Evolutionary conservation across 2,329 filamentous ascomycete genomes (phyloP), one percentile per base, ranked within the genome.

Genomic region (Aspergillus pseudoglaucus): DNA sequence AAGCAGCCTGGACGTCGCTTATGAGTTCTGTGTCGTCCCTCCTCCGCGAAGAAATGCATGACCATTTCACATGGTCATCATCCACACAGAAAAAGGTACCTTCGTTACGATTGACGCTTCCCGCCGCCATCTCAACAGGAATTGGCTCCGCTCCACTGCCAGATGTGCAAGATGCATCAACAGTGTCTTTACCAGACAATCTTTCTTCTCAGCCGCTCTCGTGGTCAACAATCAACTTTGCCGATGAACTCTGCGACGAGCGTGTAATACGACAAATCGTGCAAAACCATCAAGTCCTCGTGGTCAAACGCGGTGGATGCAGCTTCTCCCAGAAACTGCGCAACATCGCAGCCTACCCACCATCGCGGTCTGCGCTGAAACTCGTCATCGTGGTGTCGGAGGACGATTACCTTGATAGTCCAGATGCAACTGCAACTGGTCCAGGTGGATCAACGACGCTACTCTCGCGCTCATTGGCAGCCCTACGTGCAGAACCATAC

Each of bases 281-380:
- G 0, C 74, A 73, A 37, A 69, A 65, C 1, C 70, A 95, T 68
- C 84, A 95, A 45, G 75, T 97, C 50, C 83, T 98, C 50, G 80
- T 95, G 44, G 76, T 97, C 58, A 83, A 81, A 23, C 83, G 93
- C 5, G 91, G 93, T 35, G 83, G 82, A 1, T 98, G 93, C 71
- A 85, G 80, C 20, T 97, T 97, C 67, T 84, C 81, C 32, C 72
- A 85, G 23, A 98, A 98, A 66, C 72, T 97, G 1, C 76, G 79
- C 45, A 90, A 88, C 55, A 90, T 97, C n/a, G 90, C 91, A 0
- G 80, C 81, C 8, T 91, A 84, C 63, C 76, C 82, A 1, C 83
- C 87, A 0, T 74, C 76, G 0, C 65, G 74, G 0, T 64, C 68
- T 3, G 76, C 83, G 1, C 73, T 97, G 15, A 87, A 95, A 65